Percentiles rank a stretch among this genome's conserved stretches.
Evolutionary conservation across 2,329 filamentous ascomycete species (phyloP).

Genomic region (Venturia aucupariae): DNA sequence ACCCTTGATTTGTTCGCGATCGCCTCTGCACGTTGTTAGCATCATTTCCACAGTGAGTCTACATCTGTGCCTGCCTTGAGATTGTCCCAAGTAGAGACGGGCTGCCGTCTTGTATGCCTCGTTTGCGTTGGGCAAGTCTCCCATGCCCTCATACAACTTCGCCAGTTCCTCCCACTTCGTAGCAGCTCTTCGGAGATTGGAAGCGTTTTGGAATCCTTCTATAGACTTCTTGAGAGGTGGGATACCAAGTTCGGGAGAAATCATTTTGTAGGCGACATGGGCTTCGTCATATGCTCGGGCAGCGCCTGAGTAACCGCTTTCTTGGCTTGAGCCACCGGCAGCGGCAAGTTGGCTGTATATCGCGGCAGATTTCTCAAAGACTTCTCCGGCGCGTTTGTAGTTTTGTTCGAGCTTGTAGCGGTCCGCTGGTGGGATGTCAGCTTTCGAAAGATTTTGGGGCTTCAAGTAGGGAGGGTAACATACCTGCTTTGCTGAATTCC

Average conservation of each 20-base stretch:
- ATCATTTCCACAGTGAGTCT: too few relatives aligned
- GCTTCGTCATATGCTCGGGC: constrained; percentile 83
- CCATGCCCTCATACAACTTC: constrained; percentile 78
- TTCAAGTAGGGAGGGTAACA: neutral
- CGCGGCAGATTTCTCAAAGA: neutral
- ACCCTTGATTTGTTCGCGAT: constrained; percentile 54
- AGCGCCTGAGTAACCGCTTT: constrained; percentile 81
- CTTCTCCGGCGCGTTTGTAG: constrained; percentile 1
- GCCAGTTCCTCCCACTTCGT: constrained; percentile 83
- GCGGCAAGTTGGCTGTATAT: constrained; percentile 51
- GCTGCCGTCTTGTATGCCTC: constrained; percentile 80
- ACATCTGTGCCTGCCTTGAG: too few relatives aligned
- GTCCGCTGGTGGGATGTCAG: constrained; percentile 2
- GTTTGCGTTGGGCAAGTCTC: constrained; percentile 67
- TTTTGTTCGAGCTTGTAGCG: constrained; percentile 8
- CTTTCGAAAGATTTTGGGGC: neutral
- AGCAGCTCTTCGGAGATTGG: constrained; percentile 84
- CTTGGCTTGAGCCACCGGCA: neutral
- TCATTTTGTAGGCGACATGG: constrained; percentile 89
- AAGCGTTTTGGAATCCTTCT: constrained; percentile 76
- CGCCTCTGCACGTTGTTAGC: constrained; percentile 42
- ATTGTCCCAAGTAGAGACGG: too few relatives aligned
- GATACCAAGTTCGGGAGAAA: constrained; percentile 72
- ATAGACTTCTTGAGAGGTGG: constrained; percentile 73
- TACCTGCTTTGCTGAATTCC: constrained; percentile 10